phyloP scores from a whole-genome alignment of 805 yeast genomes.

The Lipomyces mesembrius region DNA sequence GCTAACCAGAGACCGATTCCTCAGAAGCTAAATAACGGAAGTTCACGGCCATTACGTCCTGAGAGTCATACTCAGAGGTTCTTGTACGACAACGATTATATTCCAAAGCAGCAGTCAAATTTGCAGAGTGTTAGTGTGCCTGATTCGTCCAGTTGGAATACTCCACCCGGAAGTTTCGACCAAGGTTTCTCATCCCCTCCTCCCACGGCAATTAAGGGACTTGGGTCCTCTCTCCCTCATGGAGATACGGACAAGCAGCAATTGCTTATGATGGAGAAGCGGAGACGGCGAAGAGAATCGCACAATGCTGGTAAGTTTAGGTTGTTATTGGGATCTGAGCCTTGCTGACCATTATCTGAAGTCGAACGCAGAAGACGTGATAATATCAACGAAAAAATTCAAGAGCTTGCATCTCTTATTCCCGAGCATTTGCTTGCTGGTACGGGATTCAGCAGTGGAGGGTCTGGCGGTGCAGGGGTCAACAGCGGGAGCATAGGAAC shows the following conservation, averaged over 20 bases:
- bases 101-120: constrained; percentile 31
- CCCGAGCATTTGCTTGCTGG: constrained; percentile 55
- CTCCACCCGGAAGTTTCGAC: constrained; percentile 32
- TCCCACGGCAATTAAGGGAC: constrained; percentile 4
- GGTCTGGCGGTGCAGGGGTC: constrained; percentile 22
- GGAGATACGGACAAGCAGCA: constrained; percentile 31
- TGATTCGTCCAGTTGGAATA: constrained; percentile 28
- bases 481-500: constrained; percentile 34
- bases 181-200: constrained; percentile 30
- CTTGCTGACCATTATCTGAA: not conserved
- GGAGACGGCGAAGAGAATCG: constrained; percentile 79
- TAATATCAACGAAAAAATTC: constrained; percentile 83
- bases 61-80: constrained; percentile 40
- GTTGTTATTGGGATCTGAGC: not conserved
- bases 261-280: constrained; percentile 43
- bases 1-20: constrained; percentile 18
- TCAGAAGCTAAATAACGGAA: constrained; percentile 13
- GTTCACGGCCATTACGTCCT: constrained; percentile 18
- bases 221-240: constrained; percentile 4
- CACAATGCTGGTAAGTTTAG: constrained; percentile 67
- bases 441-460: constrained; percentile 17
- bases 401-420: constrained; percentile 77
- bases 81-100: constrained; percentile 38
- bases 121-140: constrained; percentile 33
- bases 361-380: constrained; percentile 93